These are phyloP conservation scores for Phytophthora nicotianae DNA, from an alignment of 352 stramenopile species.

Conservation along the genomic window DNA sequence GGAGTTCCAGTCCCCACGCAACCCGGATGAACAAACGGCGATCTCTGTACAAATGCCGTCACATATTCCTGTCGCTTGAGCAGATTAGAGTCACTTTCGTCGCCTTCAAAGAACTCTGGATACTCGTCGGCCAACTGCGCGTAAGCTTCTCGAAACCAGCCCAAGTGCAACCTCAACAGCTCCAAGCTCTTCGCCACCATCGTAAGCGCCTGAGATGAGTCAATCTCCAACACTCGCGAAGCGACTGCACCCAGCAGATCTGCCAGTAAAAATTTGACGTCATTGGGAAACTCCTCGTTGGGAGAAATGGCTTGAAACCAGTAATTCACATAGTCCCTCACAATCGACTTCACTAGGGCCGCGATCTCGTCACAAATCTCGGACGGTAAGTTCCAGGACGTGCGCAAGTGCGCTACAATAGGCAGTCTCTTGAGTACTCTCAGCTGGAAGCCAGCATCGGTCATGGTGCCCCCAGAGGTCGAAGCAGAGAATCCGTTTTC, in stretches of 20 bases:
- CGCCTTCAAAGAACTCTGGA: constrained; percentile 58
- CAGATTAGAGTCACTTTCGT: constrained; percentile 59
- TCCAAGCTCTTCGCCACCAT: constrained; percentile 67
- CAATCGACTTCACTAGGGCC: constrained; percentile 46
- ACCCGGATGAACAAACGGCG: constrained; percentile 71
- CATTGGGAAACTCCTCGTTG: constrained; percentile 70
- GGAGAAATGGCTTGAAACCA: constrained; percentile 74
- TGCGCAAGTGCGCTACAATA: constrained; percentile 64
- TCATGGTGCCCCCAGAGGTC: constrained; percentile 21
- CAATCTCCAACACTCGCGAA: constrained; percentile 67
- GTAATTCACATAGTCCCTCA: constrained; percentile 66
- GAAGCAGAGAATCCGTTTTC: constrained; percentile 7
- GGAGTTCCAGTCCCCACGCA: constrained; percentile 37
- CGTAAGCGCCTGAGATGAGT: constrained; percentile 68
- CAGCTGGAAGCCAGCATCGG: constrained; percentile 58
- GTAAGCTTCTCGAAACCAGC: constrained; percentile 82
- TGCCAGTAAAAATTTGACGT: constrained; percentile 69
- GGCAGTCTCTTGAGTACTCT: constrained; percentile 63
- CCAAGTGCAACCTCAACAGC: constrained; percentile 71
- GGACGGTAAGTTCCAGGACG: constrained; percentile 53
- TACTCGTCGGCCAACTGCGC: constrained; percentile 66
- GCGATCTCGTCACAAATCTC: constrained; percentile 73
- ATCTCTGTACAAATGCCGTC: constrained; percentile 56
- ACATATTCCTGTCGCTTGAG: constrained; percentile 63
- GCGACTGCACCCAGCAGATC: constrained; percentile 64